Base-by-base conservation (phyloP, 208 protist genomes). In the Acanthamoeba lenticulata region DNA sequence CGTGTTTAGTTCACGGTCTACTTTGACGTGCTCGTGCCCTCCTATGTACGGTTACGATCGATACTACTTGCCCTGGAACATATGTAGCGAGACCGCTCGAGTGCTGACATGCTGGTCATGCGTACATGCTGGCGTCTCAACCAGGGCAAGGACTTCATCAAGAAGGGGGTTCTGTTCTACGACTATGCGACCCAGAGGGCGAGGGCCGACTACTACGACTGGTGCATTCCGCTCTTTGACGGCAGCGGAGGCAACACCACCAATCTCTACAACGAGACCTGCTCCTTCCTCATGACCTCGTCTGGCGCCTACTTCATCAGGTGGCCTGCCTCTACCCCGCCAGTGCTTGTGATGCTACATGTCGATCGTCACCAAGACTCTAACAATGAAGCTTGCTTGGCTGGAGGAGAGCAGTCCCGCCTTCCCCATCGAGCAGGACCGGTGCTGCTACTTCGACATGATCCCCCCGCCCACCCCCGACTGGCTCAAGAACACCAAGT, bases 201-300 rank as follows among this genome's bases (percentile, higher is more conserved):
- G n/a, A 67, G 57, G 13, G 57, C 57, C 7, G 57, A 67, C 27
- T 67, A 67, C 57, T 67, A 36, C n/a, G 57, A 34, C 57, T 67
- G 57, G 57, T 67, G 57, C n/a, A 67, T 67, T 36, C 57, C 57
- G 21, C 57, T 67, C 27, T 67, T 67, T 17, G 57, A 67, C n/a
- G 57, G 57, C 27, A 67, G 11, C 57, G 27, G 57, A 21, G 45
- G 45, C 5, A 29, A 29, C 13, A 29, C n/a, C 21, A 6, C 7
- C n/a, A 67, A 67, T 13, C 57, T 67, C n/a, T 67, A 67, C 57
- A 67, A 67, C 57, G 57, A 67, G n/a, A 67, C 57, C n/a, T 67
- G 57, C 57, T 67, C 57, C 7, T 67, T 67, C 57, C 57, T 67
- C n/a, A 67, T 67, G 57, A 67, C 57, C 21, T 29, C 57, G n/a